Evolutionary conservation across 176 grass and related monocot species (phyloP), one percentile per base, ranked within the genome.

Genomic region (Oryza officinalis): DNA sequence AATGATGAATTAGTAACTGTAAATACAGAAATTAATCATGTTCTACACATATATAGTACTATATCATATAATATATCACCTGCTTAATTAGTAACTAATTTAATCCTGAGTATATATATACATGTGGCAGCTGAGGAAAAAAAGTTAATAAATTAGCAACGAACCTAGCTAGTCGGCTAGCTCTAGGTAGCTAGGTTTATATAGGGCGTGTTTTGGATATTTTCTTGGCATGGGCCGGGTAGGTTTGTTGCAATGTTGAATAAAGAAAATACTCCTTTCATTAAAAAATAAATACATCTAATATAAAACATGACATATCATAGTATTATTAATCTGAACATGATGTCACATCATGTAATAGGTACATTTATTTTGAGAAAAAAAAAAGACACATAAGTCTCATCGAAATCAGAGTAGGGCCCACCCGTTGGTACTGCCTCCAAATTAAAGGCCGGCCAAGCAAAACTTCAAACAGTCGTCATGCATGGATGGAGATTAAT

Each of bases 401-500:
- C 20, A 33, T 77, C 54, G 31, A 63, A 18, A 38, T 63, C 49
- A 18, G 6, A 11, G 22, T 23, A 2, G 50, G 75, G 18, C 83
- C 75, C 66, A 64, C 38, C 20, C 8, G 45, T 27, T 1, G 37
- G 26, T 72, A 5, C 75, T 71, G 83, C 66, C 75, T 71, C 37
- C 2, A 1, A 86, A 86, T n/a, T n/a, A n/a, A n/a, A n/a, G n/a
- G n/a, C n/a, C 80, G 61, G 57, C 59, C 1, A 41, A 67, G 69
- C 76, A 86, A 23, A 65, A 6, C 79, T 30, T 80, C 68, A 80
- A 86, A 79, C 3, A 65, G 40, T 66, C 75, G 10, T 22, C 52
- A 43, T 5, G 10, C 40, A 45, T 68, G 27, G 44, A 38, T 5
- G 37, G 1, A 70, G 40, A 54, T 54, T 54, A 54, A 54, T 54